phyloP scores from a whole-genome alignment of 257 asterid species.

The Gardenia jasminoides region DNA sequence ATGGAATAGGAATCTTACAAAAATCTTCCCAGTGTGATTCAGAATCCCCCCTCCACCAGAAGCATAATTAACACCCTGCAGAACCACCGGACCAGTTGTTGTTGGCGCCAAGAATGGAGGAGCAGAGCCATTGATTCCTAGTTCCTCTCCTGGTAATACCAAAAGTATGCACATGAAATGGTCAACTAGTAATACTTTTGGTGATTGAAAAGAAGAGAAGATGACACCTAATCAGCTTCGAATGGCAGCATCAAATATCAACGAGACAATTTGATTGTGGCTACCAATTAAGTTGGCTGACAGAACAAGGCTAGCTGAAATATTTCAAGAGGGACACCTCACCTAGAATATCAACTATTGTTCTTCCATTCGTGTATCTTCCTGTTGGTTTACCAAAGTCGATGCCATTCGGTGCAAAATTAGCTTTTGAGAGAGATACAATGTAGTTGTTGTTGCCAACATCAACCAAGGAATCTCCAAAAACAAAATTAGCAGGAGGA shows the following conservation, averaged over 20 bases:
- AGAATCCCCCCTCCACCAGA: constrained; percentile 88
- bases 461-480: constrained; percentile 86
- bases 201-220: too few relatives aligned
- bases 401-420: constrained; percentile 69
- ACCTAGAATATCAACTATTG: constrained; percentile 74
- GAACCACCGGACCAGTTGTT: constrained; percentile 45
- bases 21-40: constrained; percentile 56
- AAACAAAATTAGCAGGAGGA: constrained; percentile 52
- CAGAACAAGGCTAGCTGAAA: neutral
- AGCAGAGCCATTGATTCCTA: constrained; percentile 44
- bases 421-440: constrained; percentile 62
- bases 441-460: constrained; percentile 76
- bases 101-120: constrained; percentile 78
- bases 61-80: constrained; percentile 72
- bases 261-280: neutral
- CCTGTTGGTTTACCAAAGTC: constrained; percentile 78
- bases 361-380: constrained; percentile 72
- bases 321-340: constrained; percentile 18
- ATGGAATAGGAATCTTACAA: constrained; percentile 37
- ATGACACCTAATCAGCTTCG: neutral
- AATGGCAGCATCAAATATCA: neutral
- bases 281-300: neutral
- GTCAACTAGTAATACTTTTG: neutral
- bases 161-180: neutral
- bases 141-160: constrained; percentile 44